Conservation (phyloP, 257 asterid species). For the Echites panduratus region DNA sequence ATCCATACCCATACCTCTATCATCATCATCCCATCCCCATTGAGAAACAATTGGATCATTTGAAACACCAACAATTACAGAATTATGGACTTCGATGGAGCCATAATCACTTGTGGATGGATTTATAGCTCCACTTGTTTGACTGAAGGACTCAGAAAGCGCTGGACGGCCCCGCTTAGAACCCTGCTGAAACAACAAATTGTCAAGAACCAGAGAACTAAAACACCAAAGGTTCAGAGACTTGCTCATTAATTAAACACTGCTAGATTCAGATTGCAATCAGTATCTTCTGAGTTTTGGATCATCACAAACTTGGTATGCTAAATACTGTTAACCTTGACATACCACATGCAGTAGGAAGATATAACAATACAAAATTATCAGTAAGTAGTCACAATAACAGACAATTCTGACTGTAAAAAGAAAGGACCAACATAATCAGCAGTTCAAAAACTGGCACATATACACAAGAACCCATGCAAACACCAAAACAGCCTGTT, state of each 20-base stretch:
- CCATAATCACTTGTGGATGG: constrained; percentile 69
- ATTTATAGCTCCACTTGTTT: constrained; percentile 70
- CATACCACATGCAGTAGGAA: background rate
- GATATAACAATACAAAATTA: background rate
- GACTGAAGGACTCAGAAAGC: constrained; percentile 72
- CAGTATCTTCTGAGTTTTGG: background rate
- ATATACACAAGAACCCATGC: background rate
- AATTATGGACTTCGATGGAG: constrained; percentile 54
- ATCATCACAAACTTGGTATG: background rate
- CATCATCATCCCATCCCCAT: constrained; percentile 97
- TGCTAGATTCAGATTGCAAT: background rate
- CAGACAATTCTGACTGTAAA: background rate
- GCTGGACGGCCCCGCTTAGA: constrained; percentile 70
- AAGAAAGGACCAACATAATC: background rate
- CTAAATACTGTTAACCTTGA: background rate
- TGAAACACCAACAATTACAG: constrained; percentile 46
- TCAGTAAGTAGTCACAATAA: background rate
- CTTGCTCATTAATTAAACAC: constrained; percentile 2
- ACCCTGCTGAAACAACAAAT: constrained; percentile 43
- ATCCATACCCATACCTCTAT: constrained; percentile 71
- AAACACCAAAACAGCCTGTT: background rate
- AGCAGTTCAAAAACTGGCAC: background rate
- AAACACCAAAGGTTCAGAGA: background rate
- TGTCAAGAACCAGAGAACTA: constrained; percentile 5
- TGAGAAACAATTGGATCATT: constrained; percentile 53